These are phyloP conservation scores for Amanita fuliginea DNA, from an alignment of 768 basidiomycete genomes.

Conservation along the genomic window DNA sequence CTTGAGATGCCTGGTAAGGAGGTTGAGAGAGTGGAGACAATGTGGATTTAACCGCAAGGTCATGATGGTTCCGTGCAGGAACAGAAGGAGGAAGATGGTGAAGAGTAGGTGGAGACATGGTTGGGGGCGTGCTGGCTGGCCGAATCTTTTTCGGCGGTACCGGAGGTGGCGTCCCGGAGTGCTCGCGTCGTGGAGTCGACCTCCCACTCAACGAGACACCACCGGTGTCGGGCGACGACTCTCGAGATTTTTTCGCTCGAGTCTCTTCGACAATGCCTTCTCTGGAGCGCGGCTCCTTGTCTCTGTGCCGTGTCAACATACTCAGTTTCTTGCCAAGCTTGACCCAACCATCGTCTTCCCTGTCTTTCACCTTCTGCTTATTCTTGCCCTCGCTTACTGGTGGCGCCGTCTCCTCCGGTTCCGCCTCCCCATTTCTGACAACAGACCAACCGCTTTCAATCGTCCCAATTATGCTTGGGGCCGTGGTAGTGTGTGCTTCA, in stretches of 20 bases:
- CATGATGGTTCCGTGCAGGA: conserved; percentile 3
- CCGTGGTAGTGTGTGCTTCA: not conserved
- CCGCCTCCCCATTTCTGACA: conserved; percentile 14
- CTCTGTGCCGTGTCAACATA: conserved; percentile 27
- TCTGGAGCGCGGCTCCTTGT: conserved; percentile 19
- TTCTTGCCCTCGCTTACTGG: conserved; percentile 11
- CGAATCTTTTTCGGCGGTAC: not conserved
- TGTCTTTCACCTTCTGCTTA: conserved; percentile 22
- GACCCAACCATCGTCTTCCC: conserved; percentile 40
- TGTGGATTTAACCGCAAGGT: not conserved
- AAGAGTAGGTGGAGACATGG: conserved; percentile 5
- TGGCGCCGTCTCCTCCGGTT: not conserved
- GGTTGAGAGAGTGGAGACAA: conserved; percentile 3
- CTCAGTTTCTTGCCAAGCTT: conserved; percentile 53
- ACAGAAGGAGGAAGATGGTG: conserved; percentile 4
- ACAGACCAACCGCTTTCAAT: conserved; percentile 8
- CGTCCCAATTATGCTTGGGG: not conserved
- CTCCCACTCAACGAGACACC: not conserved
- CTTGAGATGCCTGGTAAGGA: not conserved
- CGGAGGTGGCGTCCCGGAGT: not conserved
- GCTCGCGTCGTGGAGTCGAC: not conserved
- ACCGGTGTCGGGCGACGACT: not conserved
- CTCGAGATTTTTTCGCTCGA: not conserved
- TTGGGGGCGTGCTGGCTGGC: conserved; percentile 1
- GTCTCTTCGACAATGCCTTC: not conserved